Evolutionary conservation across 1,284 basidiomycete species (phyloP), one percentile per base, ranked within the genome.

Genomic region (Sporisorium scitamineum): DNA sequence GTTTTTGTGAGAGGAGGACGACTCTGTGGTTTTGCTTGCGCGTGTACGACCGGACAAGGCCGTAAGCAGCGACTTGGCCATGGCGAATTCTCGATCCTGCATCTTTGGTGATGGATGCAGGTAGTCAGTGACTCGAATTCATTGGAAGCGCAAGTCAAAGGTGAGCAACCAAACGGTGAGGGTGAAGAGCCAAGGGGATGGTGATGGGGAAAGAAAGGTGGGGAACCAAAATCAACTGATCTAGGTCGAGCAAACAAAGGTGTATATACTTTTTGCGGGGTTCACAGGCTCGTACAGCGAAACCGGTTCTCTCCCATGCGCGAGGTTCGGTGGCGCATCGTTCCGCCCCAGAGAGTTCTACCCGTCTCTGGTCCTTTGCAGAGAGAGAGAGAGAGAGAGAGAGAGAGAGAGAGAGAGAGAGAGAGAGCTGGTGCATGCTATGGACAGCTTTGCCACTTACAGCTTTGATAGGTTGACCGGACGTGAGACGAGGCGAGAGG

Each of bases 11-110:
- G 41, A 24, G 5, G 44, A 27, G n/a, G 52, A n/a, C 3, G 41
- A 24, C 2, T 45, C 41, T 22, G 56, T 26, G 29, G 26, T 27
- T 5, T 63, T 53, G 42, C 9, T 42, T 54, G 29, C 44, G 56
- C 61, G 57, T 29, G 52, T 31, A 16, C 65, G 70, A 16, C 61
- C 57, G 2, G 58, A 52, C 24, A 73, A 54, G 22, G 48, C 70
- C 22, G 70, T 54, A 16, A 73, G 57, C 32, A 73, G 57, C 26
- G 64, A 61, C 53, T 68, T 73, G 44, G 64, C 42, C 61, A 64
- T 57, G 27, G 63, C 50, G 53, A 72, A 67, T 34, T 70, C 69
- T 29, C 50, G 42, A 24, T 70, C 69, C 37, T 61, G 61, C 69
- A 70, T 70, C 34, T n/a, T 45, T 41, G 34, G 37, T 20, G 16